A percentile compares a stretch with the other conserved stretches of the same genome.
These are phyloP conservation scores for Solanum peruvianum DNA, from an alignment of 257 asterid genomes.

Conservation along the genomic window DNA sequence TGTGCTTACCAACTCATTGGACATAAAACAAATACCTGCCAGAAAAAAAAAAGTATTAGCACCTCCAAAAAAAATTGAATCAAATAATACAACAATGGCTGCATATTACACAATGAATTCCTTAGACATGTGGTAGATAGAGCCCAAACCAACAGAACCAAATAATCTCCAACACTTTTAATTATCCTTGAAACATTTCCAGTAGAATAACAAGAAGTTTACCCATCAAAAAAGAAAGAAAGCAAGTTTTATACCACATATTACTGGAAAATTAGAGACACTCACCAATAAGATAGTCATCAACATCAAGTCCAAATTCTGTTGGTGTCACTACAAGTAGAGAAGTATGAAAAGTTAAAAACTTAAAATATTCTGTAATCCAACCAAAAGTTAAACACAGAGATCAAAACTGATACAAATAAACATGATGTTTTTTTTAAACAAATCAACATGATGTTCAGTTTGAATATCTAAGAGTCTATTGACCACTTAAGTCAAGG, in stretches of 20 bases:
- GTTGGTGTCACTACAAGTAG: constrained; percentile 45
- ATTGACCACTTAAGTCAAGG: background rate
- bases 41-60: constrained; percentile 3
- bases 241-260: background rate
- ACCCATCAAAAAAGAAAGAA: background rate
- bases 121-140: background rate
- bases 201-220: background rate
- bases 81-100: background rate
- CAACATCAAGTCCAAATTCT: constrained; percentile 81
- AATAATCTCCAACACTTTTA: background rate
- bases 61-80: background rate
- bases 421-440: background rate
- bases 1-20: constrained; percentile 85
- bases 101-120: background rate
- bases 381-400: background rate
- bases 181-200: background rate
- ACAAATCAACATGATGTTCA: background rate
- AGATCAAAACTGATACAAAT: background rate
- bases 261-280: background rate
- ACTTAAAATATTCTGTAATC: background rate
- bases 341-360: background rate
- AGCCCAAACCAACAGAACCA: background rate
- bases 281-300: constrained; percentile 86
- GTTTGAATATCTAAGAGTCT: background rate
- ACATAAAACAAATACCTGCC: constrained; percentile 94